Evolutionary conservation across 2,329 filamentous ascomycete species (phyloP), one percentile per base, ranked within the genome.

Genomic region (Fusarium brachygibbosum): DNA sequence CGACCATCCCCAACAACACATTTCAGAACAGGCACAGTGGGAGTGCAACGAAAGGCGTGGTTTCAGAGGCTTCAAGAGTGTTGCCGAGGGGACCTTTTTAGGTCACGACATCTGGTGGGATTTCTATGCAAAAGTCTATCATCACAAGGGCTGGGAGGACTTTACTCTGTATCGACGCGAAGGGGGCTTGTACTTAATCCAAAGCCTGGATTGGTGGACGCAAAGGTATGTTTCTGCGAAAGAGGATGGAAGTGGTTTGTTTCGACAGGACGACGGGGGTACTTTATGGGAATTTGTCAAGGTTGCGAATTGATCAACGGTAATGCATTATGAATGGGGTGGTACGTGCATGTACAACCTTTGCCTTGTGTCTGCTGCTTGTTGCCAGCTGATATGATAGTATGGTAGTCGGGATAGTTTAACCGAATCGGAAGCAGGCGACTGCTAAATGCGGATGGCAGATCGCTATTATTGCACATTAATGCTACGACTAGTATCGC

Each of bases 201-300:
- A 51, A 12, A 34, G 9, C 6, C 10, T 57, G 6, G 35, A 57
- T 6, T 57, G 35, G 35, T 57, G 45, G 53, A 51, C 21, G 6
- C 45, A 57, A 31, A 51, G 53, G 21, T 28, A 51, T 12, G 53
- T 57, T 3, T 57, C 53, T 28, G 35, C 35, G 2, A 34, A 19
- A 13, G 1, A 41, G 6, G 35, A 51, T 7, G 45, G 34, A 8
- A 51, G 3, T 21, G 53, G 44, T 2, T 6, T 57, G 5, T 41
- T 21, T 50, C 19, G 34, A 6, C 19, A 57, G 14, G 48, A 40
- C 10, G 21, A 51, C 2, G 21, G 16, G 0, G 45, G 53, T 4
- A 57, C 53, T 34, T 25, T 51, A 5, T 57, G 53, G 53, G 53
- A 57, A 16, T 57, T 57, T 17, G 45, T 57, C 14, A 50, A 41